Evolutionary conservation across 73 alveolate genomes (phyloP).

Genomic region (Stentor coeruleus): DNA sequence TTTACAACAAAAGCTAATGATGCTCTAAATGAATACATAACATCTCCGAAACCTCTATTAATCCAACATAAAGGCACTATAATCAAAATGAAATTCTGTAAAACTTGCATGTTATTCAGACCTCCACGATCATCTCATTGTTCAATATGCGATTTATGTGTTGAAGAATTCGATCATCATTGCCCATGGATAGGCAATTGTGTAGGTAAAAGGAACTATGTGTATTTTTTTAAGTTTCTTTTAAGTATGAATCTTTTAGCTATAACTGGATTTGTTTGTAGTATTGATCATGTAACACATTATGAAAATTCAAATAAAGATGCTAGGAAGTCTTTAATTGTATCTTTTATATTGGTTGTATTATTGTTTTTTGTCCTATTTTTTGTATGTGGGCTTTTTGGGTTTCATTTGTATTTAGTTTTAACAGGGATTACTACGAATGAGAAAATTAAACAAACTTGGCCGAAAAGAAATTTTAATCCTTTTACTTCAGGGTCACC

Average conservation of each 20-base stretch:
- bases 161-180: constrained; percentile 37
- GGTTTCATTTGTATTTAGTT: constrained; percentile 27
- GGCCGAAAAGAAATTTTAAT: not conserved
- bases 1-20: constrained; percentile 8
- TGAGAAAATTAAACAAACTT: constrained; percentile 23
- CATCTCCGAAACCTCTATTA: constrained; percentile 8
- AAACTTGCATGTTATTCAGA: constrained; percentile 21
- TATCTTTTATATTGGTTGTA: constrained; percentile 9
- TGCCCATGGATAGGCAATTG: constrained; percentile 46
- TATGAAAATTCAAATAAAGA: not conserved
- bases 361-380: constrained; percentile 12
- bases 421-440: constrained; percentile 23
- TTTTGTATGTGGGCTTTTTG: constrained; percentile 22
- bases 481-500: not conserved
- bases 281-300: not conserved
- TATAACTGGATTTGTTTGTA: not conserved
- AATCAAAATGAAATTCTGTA: constrained; percentile 10
- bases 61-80: constrained; percentile 12
- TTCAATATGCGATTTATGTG: constrained; percentile 36
- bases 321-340: not conserved
- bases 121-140: constrained; percentile 42
- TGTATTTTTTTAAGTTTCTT: constrained; percentile 16
- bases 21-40: not conserved
- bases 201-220: constrained; percentile 35
- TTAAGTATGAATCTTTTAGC: constrained; percentile 13